phyloP scores from a whole-genome alignment of 495 filamentous ascomycete genomes.

The Penicillium lagena region DNA sequence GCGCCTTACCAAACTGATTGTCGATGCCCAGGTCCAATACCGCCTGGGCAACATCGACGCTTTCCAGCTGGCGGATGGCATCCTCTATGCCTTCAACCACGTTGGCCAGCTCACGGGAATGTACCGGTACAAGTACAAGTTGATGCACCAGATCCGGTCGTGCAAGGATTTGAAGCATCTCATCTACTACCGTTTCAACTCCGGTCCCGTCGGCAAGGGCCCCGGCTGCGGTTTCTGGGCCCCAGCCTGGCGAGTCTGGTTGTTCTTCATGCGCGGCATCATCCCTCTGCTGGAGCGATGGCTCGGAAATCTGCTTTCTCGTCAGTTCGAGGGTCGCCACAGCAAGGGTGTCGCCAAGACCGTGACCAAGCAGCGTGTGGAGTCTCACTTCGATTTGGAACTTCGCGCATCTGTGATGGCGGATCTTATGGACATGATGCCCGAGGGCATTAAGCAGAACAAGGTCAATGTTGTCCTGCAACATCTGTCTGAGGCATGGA shows the following conservation, averaged over 20 bases:
- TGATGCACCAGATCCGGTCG: slow-evolving; percentile 99
- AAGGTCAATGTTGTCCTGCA: slow-evolving; percentile 98
- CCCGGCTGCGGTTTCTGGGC: slow-evolving; percentile 99
- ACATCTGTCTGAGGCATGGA: slow-evolving; percentile 95
- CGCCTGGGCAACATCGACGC: slow-evolving; percentile 97
- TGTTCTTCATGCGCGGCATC: slow-evolving; percentile 99
- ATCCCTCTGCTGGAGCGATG: slow-evolving; percentile 95
- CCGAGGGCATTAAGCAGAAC: slow-evolving; percentile 98
- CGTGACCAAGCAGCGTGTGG: slow-evolving; percentile 97
- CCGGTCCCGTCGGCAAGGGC: slow-evolving; percentile 93
- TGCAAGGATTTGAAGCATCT: slow-evolving; percentile 99
- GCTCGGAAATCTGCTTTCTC: slow-evolving; percentile 93
- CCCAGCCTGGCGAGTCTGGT: slow-evolving; percentile 96
- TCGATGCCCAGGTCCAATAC: slow-evolving; percentile 98
- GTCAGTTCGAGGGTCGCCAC: slow-evolving; percentile 98
- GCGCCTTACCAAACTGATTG: slow-evolving; percentile 95
- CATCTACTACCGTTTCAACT: slow-evolving; percentile 99
- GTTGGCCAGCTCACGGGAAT: slow-evolving; percentile 98
- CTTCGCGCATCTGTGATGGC: slow-evolving; percentile 98
- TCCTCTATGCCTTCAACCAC: slow-evolving; percentile 98
- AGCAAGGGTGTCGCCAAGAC: slow-evolving; percentile 99
- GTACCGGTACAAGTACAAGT: slow-evolving; percentile 99
- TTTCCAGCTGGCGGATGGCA: slow-evolving; percentile 97
- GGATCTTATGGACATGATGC: slow-evolving; percentile 99
- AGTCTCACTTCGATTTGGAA: slow-evolving; percentile 98